phyloP scores from a whole-genome alignment of 2,329 filamentous ascomycete species.

The Dothiorella sarmentorum region DNA sequence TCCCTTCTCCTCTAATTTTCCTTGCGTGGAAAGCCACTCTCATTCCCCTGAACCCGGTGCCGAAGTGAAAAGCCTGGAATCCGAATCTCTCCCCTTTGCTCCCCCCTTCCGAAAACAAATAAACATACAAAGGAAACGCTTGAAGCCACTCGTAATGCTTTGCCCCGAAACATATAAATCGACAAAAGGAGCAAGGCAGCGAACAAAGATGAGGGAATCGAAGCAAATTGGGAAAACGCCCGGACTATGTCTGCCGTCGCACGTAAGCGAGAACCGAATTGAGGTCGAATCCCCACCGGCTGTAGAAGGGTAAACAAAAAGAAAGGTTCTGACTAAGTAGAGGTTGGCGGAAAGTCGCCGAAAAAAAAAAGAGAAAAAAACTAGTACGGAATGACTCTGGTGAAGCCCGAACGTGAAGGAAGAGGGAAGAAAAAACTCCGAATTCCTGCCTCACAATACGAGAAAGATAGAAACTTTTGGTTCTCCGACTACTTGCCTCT shows the following conservation, averaged over 20 bases:
- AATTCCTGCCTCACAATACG: not conserved
- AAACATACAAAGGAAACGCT: constrained; percentile 9
- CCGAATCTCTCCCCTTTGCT: not conserved
- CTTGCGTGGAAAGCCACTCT: not conserved
- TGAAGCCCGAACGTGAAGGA: constrained; percentile 1
- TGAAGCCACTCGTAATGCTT: constrained; percentile 10
- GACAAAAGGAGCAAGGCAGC: constrained; percentile 2
- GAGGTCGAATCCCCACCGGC: not conserved
- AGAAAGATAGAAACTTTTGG: constrained; percentile 1
- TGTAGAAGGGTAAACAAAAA: constrained; percentile 4
- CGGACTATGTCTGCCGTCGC: constrained; percentile 12
- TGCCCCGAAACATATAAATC: not conserved
- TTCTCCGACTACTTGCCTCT: not conserved
- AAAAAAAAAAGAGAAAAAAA: constrained; percentile 10
- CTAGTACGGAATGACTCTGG: constrained; percentile 10
- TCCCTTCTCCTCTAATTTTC: not conserved
- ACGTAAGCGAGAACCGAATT: constrained; percentile 15
- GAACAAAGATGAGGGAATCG: constrained; percentile 1
- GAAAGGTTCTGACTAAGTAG: constrained; percentile 8
- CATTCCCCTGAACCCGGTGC: not conserved
- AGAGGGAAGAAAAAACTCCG: not conserved
- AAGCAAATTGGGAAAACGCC: constrained; percentile 6
- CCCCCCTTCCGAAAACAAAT: not conserved
- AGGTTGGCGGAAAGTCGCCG: not conserved
- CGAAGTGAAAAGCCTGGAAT: not conserved